phyloP scores from a whole-genome alignment of 371 early-diverging fungal genomes.

The Circinella minor region DNA sequence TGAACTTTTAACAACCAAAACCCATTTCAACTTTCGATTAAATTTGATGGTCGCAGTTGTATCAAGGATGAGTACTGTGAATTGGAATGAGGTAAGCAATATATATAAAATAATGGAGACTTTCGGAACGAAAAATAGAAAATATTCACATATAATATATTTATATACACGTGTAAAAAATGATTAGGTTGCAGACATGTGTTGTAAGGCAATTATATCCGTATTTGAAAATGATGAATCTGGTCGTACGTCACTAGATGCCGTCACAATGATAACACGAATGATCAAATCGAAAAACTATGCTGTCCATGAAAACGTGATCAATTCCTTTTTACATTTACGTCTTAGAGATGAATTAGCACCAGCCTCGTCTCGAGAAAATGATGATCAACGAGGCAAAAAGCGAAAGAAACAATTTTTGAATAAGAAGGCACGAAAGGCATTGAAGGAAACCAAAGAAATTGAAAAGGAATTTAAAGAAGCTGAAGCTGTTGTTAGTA shows the following conservation, averaged over 20 bases:
- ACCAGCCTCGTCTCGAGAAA: slow-evolving; percentile 45
- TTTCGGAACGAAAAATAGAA: neutral
- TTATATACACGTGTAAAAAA: too few species aligned
- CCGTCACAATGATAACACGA: slow-evolving; percentile 81
- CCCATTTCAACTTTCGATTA: slow-evolving; percentile 93
- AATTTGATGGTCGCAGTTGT: slow-evolving; percentile 86
- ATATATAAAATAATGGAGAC: neutral
- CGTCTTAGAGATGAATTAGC: slow-evolving; percentile 81
- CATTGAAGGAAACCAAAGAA: slow-evolving; percentile 72
- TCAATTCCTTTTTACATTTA: slow-evolving; percentile 78
- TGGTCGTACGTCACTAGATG: slow-evolving; percentile 86
- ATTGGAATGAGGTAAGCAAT: slow-evolving; percentile 51
- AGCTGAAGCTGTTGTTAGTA: slow-evolving; percentile 80
- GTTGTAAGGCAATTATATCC: slow-evolving; percentile 73
- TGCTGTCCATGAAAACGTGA: slow-evolving; percentile 69
- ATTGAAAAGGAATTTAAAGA: slow-evolving; percentile 83
- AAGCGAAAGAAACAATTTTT: slow-evolving; percentile 63
- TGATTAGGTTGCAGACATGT: slow-evolving; percentile 63
- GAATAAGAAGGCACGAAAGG: slow-evolving; percentile 76
- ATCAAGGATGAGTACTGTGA: slow-evolving; percentile 64
- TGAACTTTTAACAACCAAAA: slow-evolving; percentile 73
- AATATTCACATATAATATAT: too few species aligned
- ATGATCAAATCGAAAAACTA: slow-evolving; percentile 84
- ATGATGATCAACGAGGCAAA: slow-evolving; percentile 13
- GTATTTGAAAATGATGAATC: slow-evolving; percentile 86